phyloP scores from a whole-genome alignment of 345 rosid species.

The Sisymbrium altissimum region DNA sequence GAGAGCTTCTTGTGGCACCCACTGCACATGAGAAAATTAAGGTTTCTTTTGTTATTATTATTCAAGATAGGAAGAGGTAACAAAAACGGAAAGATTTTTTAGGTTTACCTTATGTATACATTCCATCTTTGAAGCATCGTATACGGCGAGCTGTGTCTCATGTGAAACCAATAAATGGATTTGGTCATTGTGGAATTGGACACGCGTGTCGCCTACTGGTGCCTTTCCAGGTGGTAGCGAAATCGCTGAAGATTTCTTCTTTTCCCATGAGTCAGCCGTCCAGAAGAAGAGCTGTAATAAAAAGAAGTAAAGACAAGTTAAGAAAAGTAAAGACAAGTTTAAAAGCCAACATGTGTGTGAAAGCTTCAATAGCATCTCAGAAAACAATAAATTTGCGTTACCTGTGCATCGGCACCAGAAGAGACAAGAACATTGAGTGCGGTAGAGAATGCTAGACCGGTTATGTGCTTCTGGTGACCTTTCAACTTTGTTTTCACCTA shows the following conservation, averaged over 20 bases:
- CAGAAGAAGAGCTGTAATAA: conserved; percentile 53
- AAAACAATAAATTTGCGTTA: conserved; percentile 17
- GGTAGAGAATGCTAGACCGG: conserved; percentile 75
- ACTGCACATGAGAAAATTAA: conserved; percentile 43
- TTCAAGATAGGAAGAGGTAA: background rate
- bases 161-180: conserved; percentile 58
- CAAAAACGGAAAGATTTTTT: background rate
- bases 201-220: conserved; percentile 57
- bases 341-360: background rate
- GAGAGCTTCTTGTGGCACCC: conserved; percentile 77
- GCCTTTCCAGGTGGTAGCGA: conserved; percentile 61
- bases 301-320: background rate
- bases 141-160: conserved; percentile 71
- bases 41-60: background rate
- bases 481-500: conserved; percentile 72
- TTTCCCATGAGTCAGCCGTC: conserved; percentile 81
- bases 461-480: conserved; percentile 73
- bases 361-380: background rate
- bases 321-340: background rate
- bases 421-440: conserved; percentile 62
- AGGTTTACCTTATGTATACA: conserved; percentile 53
- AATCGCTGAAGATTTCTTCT: conserved; percentile 46
- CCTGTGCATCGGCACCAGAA: conserved; percentile 93
- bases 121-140: conserved; percentile 72
- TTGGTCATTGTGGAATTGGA: conserved; percentile 75